Conservation (phyloP, 352 stramenopile genomes). For the Phytophthora gonapodyides region DNA sequence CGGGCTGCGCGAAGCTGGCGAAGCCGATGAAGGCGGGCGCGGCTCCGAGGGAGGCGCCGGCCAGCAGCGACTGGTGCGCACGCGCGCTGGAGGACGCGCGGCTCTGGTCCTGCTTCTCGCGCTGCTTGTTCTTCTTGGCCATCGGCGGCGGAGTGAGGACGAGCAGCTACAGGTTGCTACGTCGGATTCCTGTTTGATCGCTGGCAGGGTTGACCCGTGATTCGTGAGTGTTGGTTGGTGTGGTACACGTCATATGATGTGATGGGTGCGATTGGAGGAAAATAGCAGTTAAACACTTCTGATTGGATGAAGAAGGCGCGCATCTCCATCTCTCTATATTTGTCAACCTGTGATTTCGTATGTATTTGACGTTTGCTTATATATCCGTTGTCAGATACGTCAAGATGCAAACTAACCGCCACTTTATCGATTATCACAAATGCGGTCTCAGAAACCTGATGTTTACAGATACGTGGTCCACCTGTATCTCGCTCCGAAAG, state of each 20-base stretch:
- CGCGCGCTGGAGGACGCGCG: conserved; percentile 79
- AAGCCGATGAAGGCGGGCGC: conserved; percentile 74
- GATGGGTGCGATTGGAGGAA: conserved; percentile 30
- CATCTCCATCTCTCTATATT: background rate
- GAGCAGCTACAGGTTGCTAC: no score
- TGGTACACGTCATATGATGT: conserved; percentile 11
- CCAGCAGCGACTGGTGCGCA: conserved; percentile 65
- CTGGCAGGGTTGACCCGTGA: background rate
- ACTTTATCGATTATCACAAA: background rate
- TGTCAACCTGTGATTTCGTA: background rate
- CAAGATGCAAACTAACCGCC: no score
- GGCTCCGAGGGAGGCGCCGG: conserved; percentile 28
- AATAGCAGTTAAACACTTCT: background rate
- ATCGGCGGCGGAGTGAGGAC: conserved; percentile 16
- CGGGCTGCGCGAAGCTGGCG: conserved; percentile 54
- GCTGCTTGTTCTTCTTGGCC: conserved; percentile 88
- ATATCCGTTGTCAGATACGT: no score
- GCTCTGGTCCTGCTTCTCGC: conserved; percentile 85
- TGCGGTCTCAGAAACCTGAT: background rate
- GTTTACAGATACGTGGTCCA: conserved; percentile 1
- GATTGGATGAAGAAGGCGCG: conserved; percentile 16
- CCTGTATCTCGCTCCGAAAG: conserved; percentile 13
- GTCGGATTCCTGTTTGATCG: no score
- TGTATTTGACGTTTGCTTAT: no score
- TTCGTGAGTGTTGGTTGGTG: conserved; percentile 33